phyloP scores from a whole-genome alignment of 1,139 yeast genomes.

The Pichia sp. region DNA sequence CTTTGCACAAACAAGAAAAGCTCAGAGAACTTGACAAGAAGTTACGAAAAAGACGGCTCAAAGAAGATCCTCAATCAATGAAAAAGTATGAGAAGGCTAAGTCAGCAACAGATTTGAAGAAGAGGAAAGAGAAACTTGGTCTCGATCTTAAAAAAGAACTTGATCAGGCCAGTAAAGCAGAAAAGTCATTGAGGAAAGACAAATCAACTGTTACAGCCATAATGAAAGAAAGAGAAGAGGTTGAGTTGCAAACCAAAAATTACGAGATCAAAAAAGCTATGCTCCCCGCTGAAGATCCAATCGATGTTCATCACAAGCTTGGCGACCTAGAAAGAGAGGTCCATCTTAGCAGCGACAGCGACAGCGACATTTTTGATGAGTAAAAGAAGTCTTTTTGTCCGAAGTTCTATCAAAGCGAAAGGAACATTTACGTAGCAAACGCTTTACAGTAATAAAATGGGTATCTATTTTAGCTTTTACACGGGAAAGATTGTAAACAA shows the following conservation, averaged over 20 bases:
- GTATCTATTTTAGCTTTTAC: background rate
- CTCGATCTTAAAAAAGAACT: constrained; percentile 12
- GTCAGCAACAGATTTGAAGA: constrained; percentile 15
- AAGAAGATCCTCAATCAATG: constrained; percentile 18
- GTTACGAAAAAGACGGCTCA: constrained; percentile 19
- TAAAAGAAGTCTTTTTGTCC: background rate
- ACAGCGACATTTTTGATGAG: background rate
- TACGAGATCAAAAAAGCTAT: background rate
- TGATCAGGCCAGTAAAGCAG: constrained; percentile 9
- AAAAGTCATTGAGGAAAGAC: constrained; percentile 13
- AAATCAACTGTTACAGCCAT: background rate
- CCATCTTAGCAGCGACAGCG: constrained; percentile 10
- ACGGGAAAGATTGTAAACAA: background rate
- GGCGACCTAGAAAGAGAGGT: constrained; percentile 2
- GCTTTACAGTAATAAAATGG: background rate
- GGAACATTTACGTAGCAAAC: constrained; percentile 1
- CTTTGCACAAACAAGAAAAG: constrained; percentile 19
- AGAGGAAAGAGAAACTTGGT: constrained; percentile 13
- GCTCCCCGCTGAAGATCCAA: background rate
- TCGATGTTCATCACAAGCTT: background rate
- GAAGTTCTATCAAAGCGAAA: background rate
- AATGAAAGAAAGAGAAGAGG: constrained; percentile 13
- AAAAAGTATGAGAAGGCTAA: constrained; percentile 18
- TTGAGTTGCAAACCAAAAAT: background rate
- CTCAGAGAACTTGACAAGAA: constrained; percentile 18